Conservation (phyloP, 1,139 yeast species). For the Hansenula lynferdii region DNA sequence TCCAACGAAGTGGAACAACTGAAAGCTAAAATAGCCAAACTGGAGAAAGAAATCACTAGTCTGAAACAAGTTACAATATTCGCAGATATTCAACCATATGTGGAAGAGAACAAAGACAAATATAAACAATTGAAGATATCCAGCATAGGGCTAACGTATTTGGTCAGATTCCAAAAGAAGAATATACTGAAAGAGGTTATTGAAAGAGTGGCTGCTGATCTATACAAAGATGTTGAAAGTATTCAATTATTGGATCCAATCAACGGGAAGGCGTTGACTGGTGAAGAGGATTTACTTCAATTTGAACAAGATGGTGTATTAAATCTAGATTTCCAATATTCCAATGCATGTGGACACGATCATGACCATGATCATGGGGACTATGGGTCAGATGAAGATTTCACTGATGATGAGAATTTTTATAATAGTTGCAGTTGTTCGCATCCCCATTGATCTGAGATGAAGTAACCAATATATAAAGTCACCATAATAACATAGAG, state of each 20-base stretch:
- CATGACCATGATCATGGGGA: conserved; percentile 11
- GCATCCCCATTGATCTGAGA: conserved; percentile 10
- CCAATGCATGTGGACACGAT: conserved; percentile 7
- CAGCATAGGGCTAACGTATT: conserved; percentile 14
- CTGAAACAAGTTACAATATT: conserved; percentile 19
- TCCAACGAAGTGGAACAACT: conserved; percentile 3
- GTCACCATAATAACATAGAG: too few relatives aligned
- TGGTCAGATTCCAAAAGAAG: conserved; percentile 10
- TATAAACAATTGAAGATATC: conserved; percentile 16
- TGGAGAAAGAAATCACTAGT: conserved; percentile 18
- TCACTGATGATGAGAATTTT: conserved; percentile 21
- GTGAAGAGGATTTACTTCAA: conserved; percentile 11
- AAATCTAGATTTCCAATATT: conserved; percentile 16
- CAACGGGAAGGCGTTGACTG: conserved; percentile 12
- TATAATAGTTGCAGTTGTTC: conserved; percentile 20
- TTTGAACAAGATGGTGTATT: conserved; percentile 13
- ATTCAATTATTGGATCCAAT: conserved; percentile 16
- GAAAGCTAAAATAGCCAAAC: conserved; percentile 8
- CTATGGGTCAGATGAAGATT: conserved; percentile 16
- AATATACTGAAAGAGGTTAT: conserved; percentile 11
- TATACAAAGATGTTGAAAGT: conserved; percentile 11
- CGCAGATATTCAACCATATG: conserved; percentile 19
- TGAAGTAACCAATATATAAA: too few relatives aligned
- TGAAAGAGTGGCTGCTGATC: conserved; percentile 16
- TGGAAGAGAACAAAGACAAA: conserved; percentile 14